phyloP scores from a whole-genome alignment of 345 rosid genomes.

The Hibiscus mutabilis region DNA sequence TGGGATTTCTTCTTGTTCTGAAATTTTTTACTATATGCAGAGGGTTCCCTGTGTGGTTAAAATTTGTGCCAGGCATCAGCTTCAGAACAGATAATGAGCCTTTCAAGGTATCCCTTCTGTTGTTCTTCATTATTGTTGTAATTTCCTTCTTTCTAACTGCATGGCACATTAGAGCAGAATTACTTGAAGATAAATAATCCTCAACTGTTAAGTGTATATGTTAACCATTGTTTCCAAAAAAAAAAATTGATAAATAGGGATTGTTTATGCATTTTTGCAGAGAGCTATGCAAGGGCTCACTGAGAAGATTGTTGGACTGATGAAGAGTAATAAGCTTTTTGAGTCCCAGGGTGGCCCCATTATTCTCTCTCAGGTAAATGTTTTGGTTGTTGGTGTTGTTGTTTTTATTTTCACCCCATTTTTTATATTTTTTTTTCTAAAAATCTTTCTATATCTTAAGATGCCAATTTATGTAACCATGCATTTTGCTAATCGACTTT shows the following conservation, averaged over 20 bases:
- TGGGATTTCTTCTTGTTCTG: neutral
- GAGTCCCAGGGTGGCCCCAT: neutral
- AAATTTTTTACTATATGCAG: conserved; percentile 7
- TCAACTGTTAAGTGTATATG: too few species aligned
- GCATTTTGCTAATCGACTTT: too few species aligned
- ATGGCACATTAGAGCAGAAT: neutral
- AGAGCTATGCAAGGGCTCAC: neutral
- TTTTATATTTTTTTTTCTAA: too few species aligned
- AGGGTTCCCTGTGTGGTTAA: conserved; percentile 63
- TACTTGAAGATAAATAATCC: neutral
- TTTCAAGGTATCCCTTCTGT: conserved; percentile 32
- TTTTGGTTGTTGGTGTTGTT: neutral
- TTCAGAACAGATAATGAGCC: conserved; percentile 34
- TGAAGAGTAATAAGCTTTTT: neutral
- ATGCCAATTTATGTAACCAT: too few species aligned
- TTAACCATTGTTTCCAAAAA: neutral
- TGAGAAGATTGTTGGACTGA: neutral
- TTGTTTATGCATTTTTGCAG: neutral
- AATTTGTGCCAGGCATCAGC: conserved; percentile 25
- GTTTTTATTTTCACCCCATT: too few species aligned
- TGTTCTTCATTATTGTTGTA: neutral
- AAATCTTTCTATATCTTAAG: too few species aligned
- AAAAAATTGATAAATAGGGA: too few species aligned
- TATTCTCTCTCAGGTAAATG: neutral
- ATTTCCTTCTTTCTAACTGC: neutral